Evolutionary conservation across 306 rosid species (phyloP).

Genomic region (Cicer cuneatum): DNA sequence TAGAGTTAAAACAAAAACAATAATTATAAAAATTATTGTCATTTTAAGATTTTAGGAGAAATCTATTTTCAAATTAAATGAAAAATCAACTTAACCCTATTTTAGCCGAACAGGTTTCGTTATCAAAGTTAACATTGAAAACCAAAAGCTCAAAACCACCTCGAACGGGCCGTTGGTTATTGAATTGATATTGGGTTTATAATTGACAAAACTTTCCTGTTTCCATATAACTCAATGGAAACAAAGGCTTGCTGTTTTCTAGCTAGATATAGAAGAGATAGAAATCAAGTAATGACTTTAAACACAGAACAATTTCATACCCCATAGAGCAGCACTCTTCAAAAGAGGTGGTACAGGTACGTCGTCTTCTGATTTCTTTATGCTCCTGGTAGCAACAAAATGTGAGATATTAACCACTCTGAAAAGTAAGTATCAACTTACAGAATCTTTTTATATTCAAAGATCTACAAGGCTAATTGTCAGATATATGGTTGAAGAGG

Average conservation of each 20-base stretch:
- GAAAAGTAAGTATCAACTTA: neutral
- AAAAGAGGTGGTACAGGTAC: constrained; percentile 93
- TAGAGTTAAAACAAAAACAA: too few species aligned
- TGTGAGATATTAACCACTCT: constrained; percentile 48
- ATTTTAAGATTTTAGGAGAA: too few species aligned
- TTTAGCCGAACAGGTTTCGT: too few species aligned
- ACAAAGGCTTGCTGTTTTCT: constrained; percentile 12
- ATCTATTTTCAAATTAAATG: too few species aligned
- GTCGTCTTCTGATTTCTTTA: constrained; percentile 81
- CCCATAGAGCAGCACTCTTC: constrained; percentile 81
- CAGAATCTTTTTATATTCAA: constrained; percentile 14
- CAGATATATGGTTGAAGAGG: neutral
- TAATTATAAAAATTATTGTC: too few species aligned
- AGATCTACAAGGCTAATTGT: neutral
- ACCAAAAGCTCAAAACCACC: too few species aligned
- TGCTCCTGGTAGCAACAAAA: constrained; percentile 66
- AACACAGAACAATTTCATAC: constrained; percentile 47
- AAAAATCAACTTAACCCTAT: too few species aligned
- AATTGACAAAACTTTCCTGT: constrained; percentile 28
- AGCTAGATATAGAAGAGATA: neutral
- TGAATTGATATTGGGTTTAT: neutral
- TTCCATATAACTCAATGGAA: constrained; percentile 25
- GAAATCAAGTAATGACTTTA: constrained; percentile 32
- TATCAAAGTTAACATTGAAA: too few species aligned
- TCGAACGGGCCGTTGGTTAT: too few species aligned